These are phyloP conservation scores for Aspergillus flavus DNA, from an alignment of 2,329 filamentous ascomycete species.

Conservation along the genomic window DNA sequence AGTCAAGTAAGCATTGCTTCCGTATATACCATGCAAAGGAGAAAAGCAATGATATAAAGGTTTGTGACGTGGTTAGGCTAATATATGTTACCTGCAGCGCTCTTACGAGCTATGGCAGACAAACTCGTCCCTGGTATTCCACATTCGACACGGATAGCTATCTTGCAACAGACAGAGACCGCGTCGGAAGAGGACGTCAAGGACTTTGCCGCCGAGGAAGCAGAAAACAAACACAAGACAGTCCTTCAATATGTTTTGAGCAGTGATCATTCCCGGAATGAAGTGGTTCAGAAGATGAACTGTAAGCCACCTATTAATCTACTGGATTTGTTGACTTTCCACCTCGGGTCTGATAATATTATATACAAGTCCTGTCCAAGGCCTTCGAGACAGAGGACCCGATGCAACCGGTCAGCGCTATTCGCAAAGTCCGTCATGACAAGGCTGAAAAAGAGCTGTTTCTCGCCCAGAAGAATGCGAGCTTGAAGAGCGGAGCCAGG, in stretches of 20 bases:
- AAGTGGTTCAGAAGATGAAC: constrained; percentile 63
- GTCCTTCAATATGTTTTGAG: constrained; percentile 69
- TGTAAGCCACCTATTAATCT: constrained; percentile 42
- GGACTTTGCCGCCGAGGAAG: constrained; percentile 11
- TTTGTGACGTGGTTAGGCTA: not conserved
- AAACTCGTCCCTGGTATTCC: constrained; percentile 78
- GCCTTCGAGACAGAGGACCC: constrained; percentile 63
- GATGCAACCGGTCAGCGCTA: constrained; percentile 60
- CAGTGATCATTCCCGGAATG: constrained; percentile 53
- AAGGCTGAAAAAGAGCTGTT: constrained; percentile 66
- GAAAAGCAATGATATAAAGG: not conserved
- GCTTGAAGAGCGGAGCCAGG: constrained; percentile 72
- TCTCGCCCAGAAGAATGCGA: constrained; percentile 71
- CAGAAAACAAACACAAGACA: constrained; percentile 37
- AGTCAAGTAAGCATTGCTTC: constrained; percentile 62
- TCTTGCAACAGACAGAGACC: constrained; percentile 68
- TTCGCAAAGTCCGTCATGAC: constrained; percentile 65
- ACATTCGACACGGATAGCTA: constrained; percentile 64
- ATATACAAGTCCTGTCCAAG: constrained; percentile 54
- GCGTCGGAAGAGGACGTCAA: constrained; percentile 33
- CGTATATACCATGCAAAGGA: too few relatives aligned
- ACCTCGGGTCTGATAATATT: not conserved
- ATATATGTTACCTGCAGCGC: constrained; percentile 48
- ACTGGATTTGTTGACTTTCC: not conserved
- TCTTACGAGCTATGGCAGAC: constrained; percentile 74